Conservation (phyloP, 257 asterid species). For the Gentiana straminea region DNA sequence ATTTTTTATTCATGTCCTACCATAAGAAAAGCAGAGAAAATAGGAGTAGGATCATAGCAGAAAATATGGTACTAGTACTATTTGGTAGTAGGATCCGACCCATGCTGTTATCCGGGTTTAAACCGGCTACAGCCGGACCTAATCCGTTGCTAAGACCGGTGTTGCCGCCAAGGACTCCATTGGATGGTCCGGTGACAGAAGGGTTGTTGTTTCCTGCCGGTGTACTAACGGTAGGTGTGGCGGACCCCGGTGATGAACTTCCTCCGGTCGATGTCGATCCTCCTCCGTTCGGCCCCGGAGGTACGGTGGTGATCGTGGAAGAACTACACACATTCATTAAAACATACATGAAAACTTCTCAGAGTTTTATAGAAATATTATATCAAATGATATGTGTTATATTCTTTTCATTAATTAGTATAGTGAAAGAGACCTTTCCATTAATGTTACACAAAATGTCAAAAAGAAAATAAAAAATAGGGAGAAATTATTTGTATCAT, state of each 20-base stretch:
- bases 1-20: constrained; percentile 13
- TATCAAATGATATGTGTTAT: too few species aligned
- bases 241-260: too few species aligned
- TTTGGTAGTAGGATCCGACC: constrained; percentile 22
- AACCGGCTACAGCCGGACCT: constrained; percentile 44
- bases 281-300: constrained; percentile 20
- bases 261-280: constrained; percentile 11
- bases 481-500: too few species aligned
- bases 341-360: not conserved
- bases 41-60: constrained; percentile 12
- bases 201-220: constrained; percentile 31
- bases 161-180: constrained; percentile 40
- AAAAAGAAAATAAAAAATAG: too few species aligned
- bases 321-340: not conserved
- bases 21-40: constrained; percentile 16
- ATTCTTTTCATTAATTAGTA: too few species aligned
- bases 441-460: too few species aligned
- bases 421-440: too few species aligned
- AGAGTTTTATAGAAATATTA: too few species aligned
- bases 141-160: constrained; percentile 51
- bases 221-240: constrained; percentile 18
- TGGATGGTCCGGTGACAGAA: constrained; percentile 32
- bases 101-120: constrained; percentile 27
- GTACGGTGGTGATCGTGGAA: constrained; percentile 14
- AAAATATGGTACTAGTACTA: constrained; percentile 4